Conservation (phyloP, 1,284 basidiomycete genomes). For the Austropuccinia psidii region DNA sequence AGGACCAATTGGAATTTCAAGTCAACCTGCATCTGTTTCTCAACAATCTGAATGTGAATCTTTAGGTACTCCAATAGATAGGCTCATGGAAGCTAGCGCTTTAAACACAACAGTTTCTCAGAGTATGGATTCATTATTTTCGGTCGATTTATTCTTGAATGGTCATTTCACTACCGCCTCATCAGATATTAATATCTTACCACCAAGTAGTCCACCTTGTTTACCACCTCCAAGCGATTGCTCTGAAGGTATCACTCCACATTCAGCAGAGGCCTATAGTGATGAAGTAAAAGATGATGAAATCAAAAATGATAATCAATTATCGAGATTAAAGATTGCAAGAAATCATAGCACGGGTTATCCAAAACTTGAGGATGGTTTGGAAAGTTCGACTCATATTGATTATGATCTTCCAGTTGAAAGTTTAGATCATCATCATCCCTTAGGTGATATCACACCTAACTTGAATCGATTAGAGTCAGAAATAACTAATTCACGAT, state of each 20-base stretch:
- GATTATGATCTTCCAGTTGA: neutral
- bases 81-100: neutral
- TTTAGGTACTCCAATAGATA: neutral
- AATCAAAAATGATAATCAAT: neutral
- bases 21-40: neutral
- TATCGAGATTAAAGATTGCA: neutral
- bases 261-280: neutral
- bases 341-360: too few species aligned
- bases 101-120: conserved; percentile 4
- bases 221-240: conserved; percentile 31
- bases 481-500: neutral
- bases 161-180: neutral
- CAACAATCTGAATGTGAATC: neutral
- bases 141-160: neutral
- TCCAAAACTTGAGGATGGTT: too few species aligned
- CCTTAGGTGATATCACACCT: neutral
- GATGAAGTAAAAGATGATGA: conserved; percentile 2
- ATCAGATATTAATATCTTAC: neutral
- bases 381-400: too few species aligned
- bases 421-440: neutral
- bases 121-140: neutral
- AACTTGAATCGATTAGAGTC: neutral
- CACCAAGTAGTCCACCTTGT: conserved; percentile 20
- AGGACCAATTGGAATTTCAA: neutral
- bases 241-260: conserved; percentile 24